Base-by-base conservation (phyloP, 345 rosid genomes). In the Trapa incisa region DNA sequence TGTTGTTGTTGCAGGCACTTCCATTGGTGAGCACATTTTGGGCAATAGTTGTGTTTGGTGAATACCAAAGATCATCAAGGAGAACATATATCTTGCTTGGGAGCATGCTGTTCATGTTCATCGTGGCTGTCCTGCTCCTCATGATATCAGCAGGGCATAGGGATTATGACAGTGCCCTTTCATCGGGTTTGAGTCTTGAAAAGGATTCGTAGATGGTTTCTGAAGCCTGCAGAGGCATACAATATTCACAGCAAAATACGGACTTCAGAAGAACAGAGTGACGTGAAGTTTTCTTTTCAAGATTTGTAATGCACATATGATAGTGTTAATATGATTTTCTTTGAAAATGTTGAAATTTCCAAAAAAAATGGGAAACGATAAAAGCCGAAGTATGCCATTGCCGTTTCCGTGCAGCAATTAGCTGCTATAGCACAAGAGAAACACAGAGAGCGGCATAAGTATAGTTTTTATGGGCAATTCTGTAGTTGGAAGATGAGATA, bases 21-120 rank as follows among this genome's bases (percentile, higher is more conserved):
- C 95, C 96, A 10, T 81, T 92, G 37, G 96, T 92, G 74, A 81
- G 91, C 78, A 92, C 98, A 0, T 87, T 92, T 57, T 92, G 91
- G 96, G 98, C 92, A 15, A 77, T 92, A 52, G 37, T 85, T 47
- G 65, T 89, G 66, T 86, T 89, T 65, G 90, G 95, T 52, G 96
- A 92, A 75, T 92, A 87, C 80, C 68, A 79, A 39, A 83, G 75
- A 79, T 89, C 98, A 37, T 87, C 96, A 1, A 67, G 82, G 65
- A 82, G 71, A 75, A 92, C 98, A 12, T 89, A 89, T 70, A 37
- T 63, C 45, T 77, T 84, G 70, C 86, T 92, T 32, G 78, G 76
- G 7, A 60, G 84, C 75, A 92, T 89, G 96, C 64, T 92, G 60
- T 74, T 73, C 58, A 87, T 86, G 98, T 92, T 92, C 68, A 64